phyloP scores from a whole-genome alignment of 805 yeast species.

The Candida ponderosae region DNA sequence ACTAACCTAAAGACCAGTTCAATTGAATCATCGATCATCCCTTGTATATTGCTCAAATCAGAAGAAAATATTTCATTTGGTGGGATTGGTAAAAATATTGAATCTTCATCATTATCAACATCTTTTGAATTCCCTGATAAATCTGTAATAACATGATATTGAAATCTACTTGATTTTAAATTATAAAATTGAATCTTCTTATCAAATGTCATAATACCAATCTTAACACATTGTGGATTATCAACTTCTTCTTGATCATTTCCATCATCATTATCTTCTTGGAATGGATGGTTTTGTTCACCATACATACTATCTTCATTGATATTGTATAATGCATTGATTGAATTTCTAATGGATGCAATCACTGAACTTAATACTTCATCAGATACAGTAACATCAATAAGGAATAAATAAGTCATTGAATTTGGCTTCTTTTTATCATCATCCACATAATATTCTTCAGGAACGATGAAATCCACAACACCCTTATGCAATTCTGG shows the following conservation, averaged over 20 bases:
- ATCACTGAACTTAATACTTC: slow-evolving; percentile 57
- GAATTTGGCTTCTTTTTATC: slow-evolving; percentile 34
- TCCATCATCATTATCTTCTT: slow-evolving; percentile 7
- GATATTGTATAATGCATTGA: slow-evolving; percentile 22
- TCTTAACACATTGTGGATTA: slow-evolving; percentile 22
- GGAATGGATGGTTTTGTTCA: too few relatives aligned
- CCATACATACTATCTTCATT: too few relatives aligned
- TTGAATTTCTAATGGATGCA: slow-evolving; percentile 61
- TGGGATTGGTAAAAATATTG: slow-evolving; percentile 63
- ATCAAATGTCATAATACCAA: slow-evolving; percentile 75
- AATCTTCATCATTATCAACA: slow-evolving; percentile 9
- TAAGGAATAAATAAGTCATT: slow-evolving; percentile 61
- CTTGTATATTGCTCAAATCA: too few relatives aligned
- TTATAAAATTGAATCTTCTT: slow-evolving; percentile 66
- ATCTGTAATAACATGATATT: slow-evolving; percentile 58
- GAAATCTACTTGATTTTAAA: slow-evolving; percentile 47
- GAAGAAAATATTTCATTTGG: slow-evolving; percentile 66
- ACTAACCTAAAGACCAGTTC: too few relatives aligned
- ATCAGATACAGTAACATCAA: slow-evolving; percentile 61
- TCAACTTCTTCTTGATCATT: not conserved
- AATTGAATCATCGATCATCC: too few relatives aligned
- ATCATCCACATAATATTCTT: slow-evolving; percentile 54
- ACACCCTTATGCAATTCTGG: slow-evolving; percentile 81
- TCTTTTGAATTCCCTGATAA: slow-evolving; percentile 27
- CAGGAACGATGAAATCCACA: slow-evolving; percentile 77